phyloP scores from a whole-genome alignment of 2,329 filamentous ascomycete species.

The Xylariaceae sp. region DNA sequence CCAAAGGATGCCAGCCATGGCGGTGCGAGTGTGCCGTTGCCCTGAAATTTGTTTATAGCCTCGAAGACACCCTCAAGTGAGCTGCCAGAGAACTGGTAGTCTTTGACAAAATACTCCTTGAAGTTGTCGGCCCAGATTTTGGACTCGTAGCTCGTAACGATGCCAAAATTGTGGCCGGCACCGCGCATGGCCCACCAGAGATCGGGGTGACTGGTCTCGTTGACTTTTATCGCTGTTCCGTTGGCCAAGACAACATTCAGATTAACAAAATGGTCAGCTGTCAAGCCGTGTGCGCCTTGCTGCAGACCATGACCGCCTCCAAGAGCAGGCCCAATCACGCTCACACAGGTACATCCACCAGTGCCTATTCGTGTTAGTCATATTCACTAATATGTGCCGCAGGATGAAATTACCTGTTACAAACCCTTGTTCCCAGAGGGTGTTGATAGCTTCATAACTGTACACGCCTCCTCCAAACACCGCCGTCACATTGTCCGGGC shows the following conservation, averaged over 20 bases:
- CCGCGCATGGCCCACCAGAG: conserved; percentile 19
- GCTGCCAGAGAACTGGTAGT: too few species aligned
- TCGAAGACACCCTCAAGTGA: conserved; percentile 4
- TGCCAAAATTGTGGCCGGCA: conserved; percentile 3
- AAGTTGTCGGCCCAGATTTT: conserved; percentile 7
- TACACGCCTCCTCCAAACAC: conserved; percentile 8
- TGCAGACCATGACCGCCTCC: conserved; percentile 29
- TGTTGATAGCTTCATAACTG: neutral
- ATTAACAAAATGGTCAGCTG: conserved; percentile 19
- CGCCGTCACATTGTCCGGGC: neutral
- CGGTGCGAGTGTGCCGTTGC: conserved; percentile 7
- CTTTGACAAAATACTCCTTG: too few species aligned
- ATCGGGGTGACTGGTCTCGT: conserved; percentile 6
- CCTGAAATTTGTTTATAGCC: neutral
- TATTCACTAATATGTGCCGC: too few species aligned
- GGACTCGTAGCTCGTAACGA: conserved; percentile 14
- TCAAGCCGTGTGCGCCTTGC: conserved; percentile 27
- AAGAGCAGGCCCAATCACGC: conserved; percentile 23
- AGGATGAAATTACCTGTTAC: conserved; percentile 4
- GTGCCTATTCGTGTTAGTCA: neutral
- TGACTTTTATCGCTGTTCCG: conserved; percentile 15
- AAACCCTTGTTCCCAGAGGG: conserved; percentile 15
- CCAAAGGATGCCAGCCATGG: conserved; percentile 16
- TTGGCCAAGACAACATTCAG: conserved; percentile 23
- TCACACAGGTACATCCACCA: conserved; percentile 17